phyloP scores from a whole-genome alignment of 768 basidiomycete genomes.

The Cyathus striatus region DNA sequence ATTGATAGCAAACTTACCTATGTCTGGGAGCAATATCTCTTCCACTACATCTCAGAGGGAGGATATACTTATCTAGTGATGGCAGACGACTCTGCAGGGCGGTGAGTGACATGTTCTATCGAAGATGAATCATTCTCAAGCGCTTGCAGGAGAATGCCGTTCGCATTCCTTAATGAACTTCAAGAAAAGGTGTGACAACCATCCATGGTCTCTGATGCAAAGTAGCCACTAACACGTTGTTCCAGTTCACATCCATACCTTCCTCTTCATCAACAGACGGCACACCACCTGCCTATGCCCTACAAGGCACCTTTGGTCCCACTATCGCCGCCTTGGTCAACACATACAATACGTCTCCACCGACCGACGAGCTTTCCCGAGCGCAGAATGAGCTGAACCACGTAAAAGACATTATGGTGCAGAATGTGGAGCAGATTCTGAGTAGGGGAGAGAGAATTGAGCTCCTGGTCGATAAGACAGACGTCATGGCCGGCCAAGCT shows the following conservation, averaged over 20 bases:
- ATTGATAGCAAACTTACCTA: slow-evolving; percentile 67
- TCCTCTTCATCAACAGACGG: slow-evolving; percentile 53
- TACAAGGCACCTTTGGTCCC: slow-evolving; percentile 70
- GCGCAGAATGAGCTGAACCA: slow-evolving; percentile 87
- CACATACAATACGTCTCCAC: slow-evolving; percentile 85
- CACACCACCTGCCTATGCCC: slow-evolving; percentile 57
- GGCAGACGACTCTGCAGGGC: slow-evolving; percentile 88
- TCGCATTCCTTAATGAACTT: slow-evolving; percentile 85
- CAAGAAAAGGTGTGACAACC: slow-evolving; percentile 60
- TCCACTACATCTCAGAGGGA: slow-evolving; percentile 90
- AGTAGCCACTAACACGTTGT: slow-evolving; percentile 2
- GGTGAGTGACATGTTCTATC: slow-evolving; percentile 41
- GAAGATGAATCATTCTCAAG: slow-evolving; percentile 2
- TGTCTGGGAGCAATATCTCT: slow-evolving; percentile 90
- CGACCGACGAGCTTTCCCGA: slow-evolving; percentile 81
- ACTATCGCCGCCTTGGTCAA: slow-evolving; percentile 73
- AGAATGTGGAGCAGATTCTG: slow-evolving; percentile 96
- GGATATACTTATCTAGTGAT: slow-evolving; percentile 89
- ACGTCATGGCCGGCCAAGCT: slow-evolving; percentile 90
- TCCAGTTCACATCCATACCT: slow-evolving; percentile 56
- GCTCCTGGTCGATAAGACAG: slow-evolving; percentile 94
- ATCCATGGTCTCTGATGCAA: slow-evolving; percentile 4
- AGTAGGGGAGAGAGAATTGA: slow-evolving; percentile 94
- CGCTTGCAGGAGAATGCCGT: slow-evolving; percentile 74
- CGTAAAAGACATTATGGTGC: slow-evolving; percentile 97